These are phyloP conservation scores for Colletotrichum musae DNA, from an alignment of 2,329 filamentous ascomycete genomes.

Conservation along the genomic window DNA sequence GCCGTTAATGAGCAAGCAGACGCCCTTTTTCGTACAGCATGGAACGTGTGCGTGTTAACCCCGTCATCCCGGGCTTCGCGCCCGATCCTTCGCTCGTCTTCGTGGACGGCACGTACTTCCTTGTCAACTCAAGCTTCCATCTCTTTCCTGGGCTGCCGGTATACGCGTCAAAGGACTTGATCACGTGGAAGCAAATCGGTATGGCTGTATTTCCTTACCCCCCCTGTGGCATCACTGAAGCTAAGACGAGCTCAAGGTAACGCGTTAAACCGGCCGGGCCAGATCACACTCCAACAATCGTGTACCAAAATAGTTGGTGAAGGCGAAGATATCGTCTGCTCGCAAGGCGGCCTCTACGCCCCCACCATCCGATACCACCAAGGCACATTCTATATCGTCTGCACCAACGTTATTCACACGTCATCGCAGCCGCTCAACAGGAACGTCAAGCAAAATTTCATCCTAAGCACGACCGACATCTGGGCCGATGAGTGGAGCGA, in stretches of 20 bases:
- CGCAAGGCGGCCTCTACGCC: constrained; percentile 43
- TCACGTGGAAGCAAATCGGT: constrained; percentile 50
- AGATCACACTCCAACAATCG: constrained; percentile 14
- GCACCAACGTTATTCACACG: constrained; percentile 43
- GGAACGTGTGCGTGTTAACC: constrained; percentile 40
- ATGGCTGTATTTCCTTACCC: neutral
- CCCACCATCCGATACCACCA: constrained; percentile 45
- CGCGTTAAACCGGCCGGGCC: constrained; percentile 21
- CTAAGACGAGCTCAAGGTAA: constrained; percentile 13
- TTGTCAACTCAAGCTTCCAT: constrained; percentile 71
- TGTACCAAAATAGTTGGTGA: constrained; percentile 11
- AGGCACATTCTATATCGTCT: constrained; percentile 46
- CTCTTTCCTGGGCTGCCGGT: constrained; percentile 68
- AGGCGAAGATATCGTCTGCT: constrained; percentile 3
- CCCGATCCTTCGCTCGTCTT: constrained; percentile 50
- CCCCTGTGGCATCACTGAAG: accelerated
- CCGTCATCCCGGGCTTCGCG: constrained; percentile 51
- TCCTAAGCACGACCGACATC: constrained; percentile 44
- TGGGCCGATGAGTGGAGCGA: constrained; percentile 46
- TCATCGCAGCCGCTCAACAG: neutral
- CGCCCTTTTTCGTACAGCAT: neutral
- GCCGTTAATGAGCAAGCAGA: neutral
- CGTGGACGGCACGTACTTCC: constrained; percentile 49
- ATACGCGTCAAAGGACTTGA: constrained; percentile 51
- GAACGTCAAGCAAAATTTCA: constrained; percentile 42